phyloP scores from a whole-genome alignment of 73 alveolate species.

The Uronychia binucleata region DNA sequence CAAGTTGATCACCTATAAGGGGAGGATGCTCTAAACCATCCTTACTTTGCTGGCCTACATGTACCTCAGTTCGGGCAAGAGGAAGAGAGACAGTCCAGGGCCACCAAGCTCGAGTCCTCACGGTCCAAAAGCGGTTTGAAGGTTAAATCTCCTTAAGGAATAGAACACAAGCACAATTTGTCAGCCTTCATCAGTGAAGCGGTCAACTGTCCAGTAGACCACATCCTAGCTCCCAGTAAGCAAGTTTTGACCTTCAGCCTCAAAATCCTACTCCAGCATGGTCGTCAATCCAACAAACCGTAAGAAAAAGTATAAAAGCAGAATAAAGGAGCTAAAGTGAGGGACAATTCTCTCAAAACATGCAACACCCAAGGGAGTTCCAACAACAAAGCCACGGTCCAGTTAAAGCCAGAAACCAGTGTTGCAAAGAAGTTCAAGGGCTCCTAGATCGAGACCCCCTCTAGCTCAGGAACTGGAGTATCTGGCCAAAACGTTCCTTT shows the following conservation, averaged over 20 bases:
- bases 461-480: neutral
- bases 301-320: neutral
- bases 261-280: neutral
- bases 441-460: neutral
- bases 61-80: neutral
- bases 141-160: too few species aligned
- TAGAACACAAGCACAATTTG: neutral
- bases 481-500: neutral
- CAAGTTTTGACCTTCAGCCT: neutral
- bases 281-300: neutral
- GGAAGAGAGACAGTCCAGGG: neutral
- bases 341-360: neutral
- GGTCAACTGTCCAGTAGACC: neutral
- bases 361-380: neutral
- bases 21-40: conserved; percentile 84
- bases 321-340: neutral
- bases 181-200: neutral
- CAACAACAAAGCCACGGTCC: neutral
- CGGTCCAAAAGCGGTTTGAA: neutral
- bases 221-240: neutral
- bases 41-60: conserved; percentile 80
- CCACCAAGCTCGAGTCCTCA: neutral
- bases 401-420: neutral
- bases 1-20: conserved; percentile 14
- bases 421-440: neutral